phyloP scores from a whole-genome alignment of 768 basidiomycete genomes.

The Mycena filopes region DNA sequence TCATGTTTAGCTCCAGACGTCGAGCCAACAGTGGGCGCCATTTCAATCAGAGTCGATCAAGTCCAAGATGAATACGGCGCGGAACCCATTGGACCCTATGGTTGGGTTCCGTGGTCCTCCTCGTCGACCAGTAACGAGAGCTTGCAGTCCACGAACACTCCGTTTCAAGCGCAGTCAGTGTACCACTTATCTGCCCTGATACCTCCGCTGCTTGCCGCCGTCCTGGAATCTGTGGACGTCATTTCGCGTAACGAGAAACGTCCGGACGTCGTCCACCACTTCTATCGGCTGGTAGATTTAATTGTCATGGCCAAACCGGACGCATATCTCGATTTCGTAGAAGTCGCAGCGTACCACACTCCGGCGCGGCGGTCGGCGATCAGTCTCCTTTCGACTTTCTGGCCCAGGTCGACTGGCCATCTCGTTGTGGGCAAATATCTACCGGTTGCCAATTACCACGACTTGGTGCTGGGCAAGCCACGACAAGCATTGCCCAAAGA shows the following conservation, averaged over 20 bases:
- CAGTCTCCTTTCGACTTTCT: constrained; percentile 66
- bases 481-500: constrained; percentile 32
- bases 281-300: constrained; percentile 64
- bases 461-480: constrained; percentile 25
- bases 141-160: constrained; percentile 64
- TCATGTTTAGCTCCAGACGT: constrained; percentile 29
- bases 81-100: constrained; percentile 22
- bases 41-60: constrained; percentile 73
- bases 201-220: constrained; percentile 68
- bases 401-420: constrained; percentile 79
- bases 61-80: constrained; percentile 45
- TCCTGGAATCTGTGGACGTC: constrained; percentile 68
- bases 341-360: constrained; percentile 76
- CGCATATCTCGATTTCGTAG: constrained; percentile 75
- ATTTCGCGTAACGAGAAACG: constrained; percentile 39
- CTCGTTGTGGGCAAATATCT: constrained; percentile 65
- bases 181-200: constrained; percentile 73
- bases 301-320: constrained; percentile 72
- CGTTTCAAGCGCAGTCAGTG: constrained; percentile 62
- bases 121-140: constrained; percentile 33
- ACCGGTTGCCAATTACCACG: constrained; percentile 47
- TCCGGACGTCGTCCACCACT: constrained; percentile 54
- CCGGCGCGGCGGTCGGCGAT: constrained; percentile 66
- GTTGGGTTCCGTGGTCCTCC: constrained; percentile 45
- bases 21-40: constrained; percentile 47